Conservation (phyloP, 805 yeast genomes). For the Ogataea salicorniae region DNA sequence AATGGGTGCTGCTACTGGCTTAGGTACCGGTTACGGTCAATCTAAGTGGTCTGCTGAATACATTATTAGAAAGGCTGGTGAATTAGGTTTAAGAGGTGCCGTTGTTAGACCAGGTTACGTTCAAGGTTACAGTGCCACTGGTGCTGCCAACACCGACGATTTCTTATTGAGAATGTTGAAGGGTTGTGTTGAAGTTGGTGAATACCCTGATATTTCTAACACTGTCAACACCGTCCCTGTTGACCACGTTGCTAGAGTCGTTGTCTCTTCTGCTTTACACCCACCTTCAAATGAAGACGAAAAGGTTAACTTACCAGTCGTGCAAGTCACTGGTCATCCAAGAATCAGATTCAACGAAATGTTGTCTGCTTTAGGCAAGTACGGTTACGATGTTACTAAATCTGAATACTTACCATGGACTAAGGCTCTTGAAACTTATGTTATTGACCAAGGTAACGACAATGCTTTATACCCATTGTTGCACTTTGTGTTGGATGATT, state of each 20-base stretch:
- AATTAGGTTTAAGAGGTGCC: slow-evolving; percentile 79
- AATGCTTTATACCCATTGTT: slow-evolving; percentile 88
- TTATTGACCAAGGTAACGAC: slow-evolving; percentile 67
- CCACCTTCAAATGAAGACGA: slow-evolving; percentile 47
- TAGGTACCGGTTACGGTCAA: slow-evolving; percentile 95
- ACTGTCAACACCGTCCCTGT: slow-evolving; percentile 96
- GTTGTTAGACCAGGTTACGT: slow-evolving; percentile 95
- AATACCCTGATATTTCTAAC: slow-evolving; percentile 80
- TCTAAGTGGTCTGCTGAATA: slow-evolving; percentile 97
- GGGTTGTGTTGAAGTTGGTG: slow-evolving; percentile 87
- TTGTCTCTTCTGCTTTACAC: slow-evolving; percentile 74
- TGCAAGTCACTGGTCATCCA: slow-evolving; percentile 98
- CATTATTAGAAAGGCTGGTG: slow-evolving; percentile 82
- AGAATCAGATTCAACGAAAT: slow-evolving; percentile 76
- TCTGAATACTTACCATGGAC: slow-evolving; percentile 80
- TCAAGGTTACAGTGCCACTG: slow-evolving; percentile 77
- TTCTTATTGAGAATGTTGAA: slow-evolving; percentile 90
- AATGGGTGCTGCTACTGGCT: slow-evolving; percentile 72
- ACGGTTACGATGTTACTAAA: slow-evolving; percentile 65
- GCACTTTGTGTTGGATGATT: slow-evolving; percentile 89
- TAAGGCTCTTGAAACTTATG: slow-evolving; percentile 65
- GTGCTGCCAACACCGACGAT: slow-evolving; percentile 94
- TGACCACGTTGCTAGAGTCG: slow-evolving; percentile 93
- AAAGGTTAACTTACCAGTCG: slow-evolving; percentile 52
- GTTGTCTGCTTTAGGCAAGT: slow-evolving; percentile 56